Evolutionary conservation across 805 yeast genomes (phyloP), one percentile per base, ranked within the genome.

Genomic region (Vanderwaltozyma verrucispora): DNA sequence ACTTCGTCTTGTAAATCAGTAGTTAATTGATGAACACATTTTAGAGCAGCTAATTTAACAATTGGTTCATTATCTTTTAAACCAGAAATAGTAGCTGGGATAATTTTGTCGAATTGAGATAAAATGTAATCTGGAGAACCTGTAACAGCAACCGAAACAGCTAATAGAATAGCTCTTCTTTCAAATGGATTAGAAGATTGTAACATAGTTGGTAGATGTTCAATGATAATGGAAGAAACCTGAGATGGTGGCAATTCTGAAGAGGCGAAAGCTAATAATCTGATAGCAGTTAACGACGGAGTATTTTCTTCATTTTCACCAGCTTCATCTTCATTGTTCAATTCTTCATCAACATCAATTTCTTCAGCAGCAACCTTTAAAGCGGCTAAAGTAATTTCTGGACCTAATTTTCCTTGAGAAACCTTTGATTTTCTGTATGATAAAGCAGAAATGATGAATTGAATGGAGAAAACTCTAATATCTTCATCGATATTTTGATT

Each of bases 101-200:
- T 71, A 44, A 92, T 65, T 53, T 77, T 78, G 42, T 74, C 72
- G 43, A 88, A 64, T 56, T 87, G 89, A 33, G 80, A 71, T 33
- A 87, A 73, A 51, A 83, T 72, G 61, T 71, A 89, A 56, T 92
- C 99, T 44, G 97, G 97, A 30, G 97, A 89, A 58, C 97, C 98
- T 45, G 82, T 74, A 32, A 83, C 83, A 36, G 89, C 77, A 40
- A 77, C 84, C 50, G 94, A 86, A 45, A 92, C 66, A 25, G 94
- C 74, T 50, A 85, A 67, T 36, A 87, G 69, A 38, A 82, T 92
- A 42, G 94, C 96, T 65, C 96, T 78, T 67, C 94, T 78, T 65
- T 82, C 86, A 47, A 74, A 79, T 44, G 72, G 70, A 57, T 84
- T 76, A n/a, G 74, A 47, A 14, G 88, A 73, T 34, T 74, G 63